These are phyloP conservation scores for Platanthera zijinensis DNA, from an alignment of 106 monocot genomes.

Conservation along the genomic window DNA sequence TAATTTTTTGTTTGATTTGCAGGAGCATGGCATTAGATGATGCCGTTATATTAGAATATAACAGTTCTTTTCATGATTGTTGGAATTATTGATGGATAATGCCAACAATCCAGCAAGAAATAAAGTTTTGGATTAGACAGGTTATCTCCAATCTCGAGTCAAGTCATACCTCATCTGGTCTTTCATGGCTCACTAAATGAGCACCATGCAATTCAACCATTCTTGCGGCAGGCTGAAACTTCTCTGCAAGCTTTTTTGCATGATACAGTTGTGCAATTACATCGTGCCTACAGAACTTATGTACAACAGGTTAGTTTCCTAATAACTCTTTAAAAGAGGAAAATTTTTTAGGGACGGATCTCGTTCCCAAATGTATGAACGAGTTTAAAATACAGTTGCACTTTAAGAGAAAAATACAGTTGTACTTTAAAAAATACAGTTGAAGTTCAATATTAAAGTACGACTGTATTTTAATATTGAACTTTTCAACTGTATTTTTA, in stretches of 20 bases:
- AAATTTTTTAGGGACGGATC: no score
- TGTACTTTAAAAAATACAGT: no score
- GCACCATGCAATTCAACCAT: slow-evolving; percentile 93
- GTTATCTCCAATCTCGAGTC: background rate
- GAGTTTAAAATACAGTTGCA: no score
- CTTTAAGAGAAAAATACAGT: no score
- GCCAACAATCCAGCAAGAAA: background rate
- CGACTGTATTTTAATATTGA: no score
- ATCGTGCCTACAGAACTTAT: slow-evolving; percentile 59
- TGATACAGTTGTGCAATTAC: slow-evolving; percentile 86
- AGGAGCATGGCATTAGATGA: no score
- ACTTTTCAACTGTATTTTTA: no score
- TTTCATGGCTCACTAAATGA: slow-evolving; percentile 98
- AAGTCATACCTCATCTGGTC: slow-evolving; percentile 79
- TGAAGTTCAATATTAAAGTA: no score
- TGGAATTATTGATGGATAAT: background rate
- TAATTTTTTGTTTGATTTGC: background rate
- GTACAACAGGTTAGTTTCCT: slow-evolving; percentile 5
- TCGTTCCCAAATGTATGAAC: no score
- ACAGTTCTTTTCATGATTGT: background rate
- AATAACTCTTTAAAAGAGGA: no score
- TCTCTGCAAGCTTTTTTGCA: slow-evolving; percentile 71
- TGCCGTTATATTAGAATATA: no score
- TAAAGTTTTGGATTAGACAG: background rate
- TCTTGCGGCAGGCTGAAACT: slow-evolving; percentile 68